Conservation (phyloP, 2,329 filamentous ascomycete species). For the Fusarium denticulatum region DNA sequence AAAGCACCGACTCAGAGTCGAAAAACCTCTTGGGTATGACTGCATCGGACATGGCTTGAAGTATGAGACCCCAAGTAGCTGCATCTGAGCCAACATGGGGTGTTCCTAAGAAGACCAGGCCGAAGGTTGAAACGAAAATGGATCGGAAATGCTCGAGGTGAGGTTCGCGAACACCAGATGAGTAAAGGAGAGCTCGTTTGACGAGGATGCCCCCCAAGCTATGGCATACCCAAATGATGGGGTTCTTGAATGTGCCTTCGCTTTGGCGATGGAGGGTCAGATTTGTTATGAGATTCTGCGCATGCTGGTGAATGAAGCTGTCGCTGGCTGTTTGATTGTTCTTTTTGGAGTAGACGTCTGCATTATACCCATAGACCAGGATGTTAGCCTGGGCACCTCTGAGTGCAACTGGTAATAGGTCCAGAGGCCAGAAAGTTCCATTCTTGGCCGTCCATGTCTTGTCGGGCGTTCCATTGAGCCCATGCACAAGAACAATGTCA, state of each 20-base stretch:
- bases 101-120: constrained; percentile 80
- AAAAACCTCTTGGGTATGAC: constrained; percentile 73
- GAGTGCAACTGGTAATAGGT: constrained; percentile 71
- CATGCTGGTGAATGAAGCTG: constrained; percentile 75
- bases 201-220: constrained; percentile 78
- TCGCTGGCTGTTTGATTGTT: constrained; percentile 67
- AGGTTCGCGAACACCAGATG: constrained; percentile 67
- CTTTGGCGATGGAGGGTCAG: constrained; percentile 71
- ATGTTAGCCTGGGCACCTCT: constrained; percentile 68
- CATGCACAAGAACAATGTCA: constrained; percentile 77
- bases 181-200: constrained; percentile 75
- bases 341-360: constrained; percentile 65
- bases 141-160: constrained; percentile 72
- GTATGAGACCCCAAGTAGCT: constrained; percentile 72
- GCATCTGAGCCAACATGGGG: constrained; percentile 77
- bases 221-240: constrained; percentile 81
- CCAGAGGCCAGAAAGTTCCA: constrained; percentile 74
- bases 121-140: constrained; percentile 79
- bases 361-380: constrained; percentile 79
- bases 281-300: constrained; percentile 72
- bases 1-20: constrained; percentile 72
- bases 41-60: constrained; percentile 74
- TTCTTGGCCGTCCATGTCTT: constrained; percentile 69
- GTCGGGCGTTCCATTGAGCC: constrained; percentile 72
- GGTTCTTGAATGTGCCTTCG: constrained; percentile 65